Evolutionary conservation across 1,139 yeast genomes (phyloP), one percentile per base, ranked within the genome.

Genomic region (Meyerozyma carpophila): DNA sequence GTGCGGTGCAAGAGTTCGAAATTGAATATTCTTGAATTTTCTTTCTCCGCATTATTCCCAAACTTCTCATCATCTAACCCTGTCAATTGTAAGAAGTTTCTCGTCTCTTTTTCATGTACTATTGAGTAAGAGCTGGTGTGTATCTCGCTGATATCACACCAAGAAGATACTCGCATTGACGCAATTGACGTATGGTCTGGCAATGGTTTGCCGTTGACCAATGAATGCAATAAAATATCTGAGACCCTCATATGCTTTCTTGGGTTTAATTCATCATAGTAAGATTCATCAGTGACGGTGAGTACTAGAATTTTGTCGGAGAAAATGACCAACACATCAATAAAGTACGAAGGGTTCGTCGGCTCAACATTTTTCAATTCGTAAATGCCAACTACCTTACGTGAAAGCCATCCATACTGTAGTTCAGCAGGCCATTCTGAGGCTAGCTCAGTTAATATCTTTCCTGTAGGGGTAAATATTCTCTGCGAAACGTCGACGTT

Each of bases 381-480:
- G 61, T 81, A 84, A 1, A 90, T 83, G 0, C 94, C 86, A 16
- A 91, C 90, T 4, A 91, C 93, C 49, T 94, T 77, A 46, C 98
- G 73, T 27, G 84, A 75, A 21, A 89, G 62, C 97, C 97, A 90
- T 24, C 95, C 96, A 56, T 83, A 84, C 52, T 88, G 95, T 25
- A 91, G 70, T 53, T 85, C 91, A 0, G 79, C 66, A 0, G 98
- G 98, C 97, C 97, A 91, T 20, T 81, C 81, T 8, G 79, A 72
- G 6, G 96, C 95, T 24, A 90, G 62, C 55, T 89, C 96, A 0
- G 95, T 84, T 38, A 91, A 66, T 2, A 91, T 75, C 58, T 88
- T 89, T 0, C 97, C 98, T 0, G 96, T 84, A 1, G 97, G 96
- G 0, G 97, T 90, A 58, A 90, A 88, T 0, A 89, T 81, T 48